Base-by-base conservation (phyloP, 192 early-diverging fungal species). In the Coemansia sp. region DNA sequence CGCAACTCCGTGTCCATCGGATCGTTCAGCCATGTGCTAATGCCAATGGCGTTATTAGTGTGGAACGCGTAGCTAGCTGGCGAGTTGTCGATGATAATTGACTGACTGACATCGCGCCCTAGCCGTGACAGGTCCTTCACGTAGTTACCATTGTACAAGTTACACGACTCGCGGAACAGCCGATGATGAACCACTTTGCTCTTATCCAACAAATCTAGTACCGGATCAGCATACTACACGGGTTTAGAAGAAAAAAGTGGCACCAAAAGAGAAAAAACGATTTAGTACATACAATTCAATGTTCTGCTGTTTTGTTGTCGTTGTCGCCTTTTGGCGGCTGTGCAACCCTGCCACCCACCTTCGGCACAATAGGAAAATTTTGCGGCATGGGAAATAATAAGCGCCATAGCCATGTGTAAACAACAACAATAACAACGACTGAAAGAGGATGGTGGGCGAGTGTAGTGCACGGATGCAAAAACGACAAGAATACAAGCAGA, bases 31-130 rank as follows among this genome's bases (percentile, higher is more conserved):
- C 97, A 99, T 20, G 89, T 88, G 34, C 93, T 92, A 53, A 99
- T 91, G 1, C 95, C 95, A 14, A 99, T 92, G 42, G 97, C 97
- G 78, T 99, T 99, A 37, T 90, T 86, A 16, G 91, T 91, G 69
- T 99, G 97, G 80, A 99, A 95, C 48, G 93, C 86, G 76, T 97
- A 97, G 68, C 91, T 94, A n/a, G 93, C 90, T 18, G 95, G 95
- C 23, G 92, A 94, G 83, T 97, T 97, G 84, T 99, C 97, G 46
- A 97, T 86, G 63, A 99, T 96, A 39, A 97, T 93, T 2, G 90
- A 87, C 62, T 90, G 83, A 28, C 83, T 87, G 31, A 99, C 70
- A 46, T 94, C 86, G 23, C 95, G 88, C 20, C 97, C 95, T 48
- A 97, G 85, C 76, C 89, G 87, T 62, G 88, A 91, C 36, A 99